Evolutionary conservation across 2,329 filamentous ascomycete species (phyloP).

Genomic region (Stachybotrys chlorohalonatus): DNA sequence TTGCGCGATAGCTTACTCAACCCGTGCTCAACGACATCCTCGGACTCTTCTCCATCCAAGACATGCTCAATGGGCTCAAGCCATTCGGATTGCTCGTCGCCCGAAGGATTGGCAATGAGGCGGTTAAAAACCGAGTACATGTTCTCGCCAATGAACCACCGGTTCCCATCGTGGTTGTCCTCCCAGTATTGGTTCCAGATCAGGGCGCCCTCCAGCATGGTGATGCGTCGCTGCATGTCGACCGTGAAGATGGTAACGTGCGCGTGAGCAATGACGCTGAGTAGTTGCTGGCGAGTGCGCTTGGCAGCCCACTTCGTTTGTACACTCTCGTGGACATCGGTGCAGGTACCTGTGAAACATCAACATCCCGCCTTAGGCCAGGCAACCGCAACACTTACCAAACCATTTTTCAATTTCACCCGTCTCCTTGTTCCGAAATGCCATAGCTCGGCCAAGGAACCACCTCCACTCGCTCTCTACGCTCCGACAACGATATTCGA

Average conservation of each 20-base stretch:
- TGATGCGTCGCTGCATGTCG: slow-evolving; percentile 51
- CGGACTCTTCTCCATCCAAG: slow-evolving; percentile 47
- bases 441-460: slow-evolving; percentile 67
- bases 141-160: slow-evolving; percentile 49
- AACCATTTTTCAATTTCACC: slow-evolving; percentile 72
- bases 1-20: slow-evolving; percentile 28
- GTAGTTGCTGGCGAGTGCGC: slow-evolving; percentile 59
- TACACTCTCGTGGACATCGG: slow-evolving; percentile 69
- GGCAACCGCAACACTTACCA: slow-evolving; percentile 29
- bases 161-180: slow-evolving; percentile 26
- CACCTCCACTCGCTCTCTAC: slow-evolving; percentile 65
- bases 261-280: slow-evolving; percentile 65
- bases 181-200: slow-evolving; percentile 41
- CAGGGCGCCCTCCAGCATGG: slow-evolving; percentile 60
- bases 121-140: slow-evolving; percentile 56
- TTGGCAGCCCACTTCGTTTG: slow-evolving; percentile 58
- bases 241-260: slow-evolving; percentile 70
- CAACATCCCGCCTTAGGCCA: neutral
- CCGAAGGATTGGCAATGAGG: slow-evolving; percentile 31
- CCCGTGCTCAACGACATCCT: slow-evolving; percentile 57
- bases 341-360: slow-evolving; percentile 47
- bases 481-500: slow-evolving; percentile 61
- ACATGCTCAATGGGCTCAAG: slow-evolving; percentile 54
- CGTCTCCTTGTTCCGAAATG: slow-evolving; percentile 54
- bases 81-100: slow-evolving; percentile 38